These are phyloP conservation scores for Obelidium mucronatum DNA, from an alignment of 192 early-diverging fungal genomes.

Conservation along the genomic window DNA sequence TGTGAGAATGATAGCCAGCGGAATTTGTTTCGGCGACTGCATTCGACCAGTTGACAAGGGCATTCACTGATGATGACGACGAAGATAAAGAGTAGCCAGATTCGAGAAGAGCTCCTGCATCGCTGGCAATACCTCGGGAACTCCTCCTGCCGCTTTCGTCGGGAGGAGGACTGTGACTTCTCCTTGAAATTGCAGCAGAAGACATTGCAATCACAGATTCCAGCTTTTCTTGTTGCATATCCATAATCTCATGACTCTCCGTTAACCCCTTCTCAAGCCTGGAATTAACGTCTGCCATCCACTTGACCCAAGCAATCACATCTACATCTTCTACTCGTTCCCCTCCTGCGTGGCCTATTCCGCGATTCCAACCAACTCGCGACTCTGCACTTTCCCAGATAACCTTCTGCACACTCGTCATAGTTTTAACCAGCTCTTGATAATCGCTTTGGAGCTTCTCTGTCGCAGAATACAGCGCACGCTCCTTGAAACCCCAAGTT, in stretches of 20 bases:
- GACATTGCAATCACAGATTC: constrained; percentile 27
- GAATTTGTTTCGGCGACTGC: not conserved
- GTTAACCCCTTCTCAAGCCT: constrained; percentile 4
- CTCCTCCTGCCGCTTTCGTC: not conserved
- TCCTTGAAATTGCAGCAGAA: not conserved
- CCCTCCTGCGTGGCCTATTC: not conserved
- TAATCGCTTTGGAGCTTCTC: constrained; percentile 24
- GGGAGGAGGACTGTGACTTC: not conserved
- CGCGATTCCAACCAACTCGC: not conserved
- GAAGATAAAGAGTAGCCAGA: not conserved
- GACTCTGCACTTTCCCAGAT: constrained; percentile 25
- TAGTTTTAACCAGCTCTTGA: not conserved
- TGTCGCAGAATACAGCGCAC: constrained; percentile 32
- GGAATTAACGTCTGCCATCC: constrained; percentile 18
- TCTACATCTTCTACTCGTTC: constrained; percentile 35
- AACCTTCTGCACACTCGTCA: not conserved
- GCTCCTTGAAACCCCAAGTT: constrained; percentile 29
- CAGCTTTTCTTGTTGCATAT: constrained; percentile 42
- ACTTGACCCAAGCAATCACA: constrained; percentile 25
- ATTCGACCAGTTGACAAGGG: constrained; percentile 5
- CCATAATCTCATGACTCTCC: constrained; percentile 34
- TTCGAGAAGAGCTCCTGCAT: not conserved
- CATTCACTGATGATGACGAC: not conserved
- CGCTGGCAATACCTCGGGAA: not conserved
- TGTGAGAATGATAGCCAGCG: constrained; percentile 10